Percentiles rank a stretch among this genome's conserved stretches.
phyloP scores from a whole-genome alignment of 1,139 yeast species.

The Taphrina communis region DNA sequence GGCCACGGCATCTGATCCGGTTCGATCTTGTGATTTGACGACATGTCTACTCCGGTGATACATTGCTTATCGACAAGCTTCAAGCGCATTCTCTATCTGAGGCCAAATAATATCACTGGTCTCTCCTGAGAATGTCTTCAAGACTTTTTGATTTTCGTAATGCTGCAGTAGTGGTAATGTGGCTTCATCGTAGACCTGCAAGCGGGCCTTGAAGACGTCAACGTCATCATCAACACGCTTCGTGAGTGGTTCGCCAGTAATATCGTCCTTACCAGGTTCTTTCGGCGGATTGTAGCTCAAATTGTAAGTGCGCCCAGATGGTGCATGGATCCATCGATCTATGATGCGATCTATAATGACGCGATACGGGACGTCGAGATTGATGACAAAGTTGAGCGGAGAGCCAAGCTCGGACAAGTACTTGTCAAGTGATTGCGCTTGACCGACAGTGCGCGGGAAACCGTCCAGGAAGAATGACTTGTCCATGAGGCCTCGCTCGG shows the following conservation, averaged over 20 bases:
- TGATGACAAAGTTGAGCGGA: constrained; percentile 92
- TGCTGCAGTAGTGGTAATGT: constrained; percentile 68
- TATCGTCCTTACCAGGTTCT: constrained; percentile 87
- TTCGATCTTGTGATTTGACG: too few relatives aligned
- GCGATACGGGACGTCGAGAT: constrained; percentile 92
- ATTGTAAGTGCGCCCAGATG: constrained; percentile 41
- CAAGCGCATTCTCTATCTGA: constrained; percentile 54
- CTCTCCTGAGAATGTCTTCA: constrained; percentile 67
- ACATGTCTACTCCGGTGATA: background rate
- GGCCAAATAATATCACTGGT: constrained; percentile 85
- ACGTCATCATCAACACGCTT: constrained; percentile 99
- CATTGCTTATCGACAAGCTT: background rate
- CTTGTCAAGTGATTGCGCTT: constrained; percentile 92
- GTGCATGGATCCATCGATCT: constrained; percentile 79
- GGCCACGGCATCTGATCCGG: too few relatives aligned
- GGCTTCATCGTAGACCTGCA: constrained; percentile 65
- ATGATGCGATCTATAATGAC: constrained; percentile 96
- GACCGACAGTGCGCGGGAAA: constrained; percentile 99
- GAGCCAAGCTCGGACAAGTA: constrained; percentile 76
- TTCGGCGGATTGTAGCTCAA: constrained; percentile 66
- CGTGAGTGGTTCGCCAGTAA: constrained; percentile 93
- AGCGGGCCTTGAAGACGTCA: constrained; percentile 68
- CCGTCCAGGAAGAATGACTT: constrained; percentile 85
- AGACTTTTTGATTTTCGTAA: constrained; percentile 62
- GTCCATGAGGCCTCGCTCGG: constrained; percentile 23